These are phyloP conservation scores for Apiospora arundinis DNA, from an alignment of 2,329 filamentous ascomycete genomes.

Conservation along the genomic window DNA sequence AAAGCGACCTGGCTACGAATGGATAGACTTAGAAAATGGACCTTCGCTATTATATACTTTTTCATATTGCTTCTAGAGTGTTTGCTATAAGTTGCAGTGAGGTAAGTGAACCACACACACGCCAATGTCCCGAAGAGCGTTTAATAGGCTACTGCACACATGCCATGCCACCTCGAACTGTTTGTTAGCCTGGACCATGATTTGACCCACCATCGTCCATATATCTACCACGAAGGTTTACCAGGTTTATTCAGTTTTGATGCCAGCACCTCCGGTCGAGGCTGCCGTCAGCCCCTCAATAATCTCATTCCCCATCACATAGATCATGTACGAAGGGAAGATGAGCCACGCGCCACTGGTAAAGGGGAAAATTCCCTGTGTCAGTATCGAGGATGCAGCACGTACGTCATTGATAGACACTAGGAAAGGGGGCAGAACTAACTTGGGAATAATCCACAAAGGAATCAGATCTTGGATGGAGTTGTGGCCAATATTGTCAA, in stretches of 20 bases:
- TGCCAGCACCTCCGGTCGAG: constrained; percentile 35
- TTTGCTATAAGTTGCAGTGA: not conserved
- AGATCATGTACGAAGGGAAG: constrained; percentile 58
- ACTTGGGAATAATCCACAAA: constrained; percentile 67
- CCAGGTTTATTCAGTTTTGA: constrained; percentile 48
- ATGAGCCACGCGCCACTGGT: constrained; percentile 62
- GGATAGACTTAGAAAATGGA: constrained; percentile 1
- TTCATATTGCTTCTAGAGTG: not conserved
- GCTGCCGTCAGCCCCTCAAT: constrained; percentile 51
- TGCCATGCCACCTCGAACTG: not conserved
- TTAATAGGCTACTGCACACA: not conserved
- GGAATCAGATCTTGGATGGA: constrained; percentile 48
- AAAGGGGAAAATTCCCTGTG: constrained; percentile 14
- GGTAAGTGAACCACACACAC: not conserved
- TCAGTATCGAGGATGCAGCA: not conserved
- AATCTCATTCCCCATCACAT: constrained; percentile 55
- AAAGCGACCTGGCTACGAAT: not conserved
- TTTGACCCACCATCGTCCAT: not conserved
- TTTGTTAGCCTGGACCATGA: not conserved
- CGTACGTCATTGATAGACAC: not conserved
- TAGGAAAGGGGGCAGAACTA: constrained; percentile 35
- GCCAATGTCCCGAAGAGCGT: not conserved
- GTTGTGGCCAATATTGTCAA: constrained; percentile 65
- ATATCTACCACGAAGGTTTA: no score
- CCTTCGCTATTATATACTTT: not conserved